These are phyloP conservation scores for Ceratocystis harringtonii DNA, from an alignment of 2,329 filamentous ascomycete species.

Conservation along the genomic window DNA sequence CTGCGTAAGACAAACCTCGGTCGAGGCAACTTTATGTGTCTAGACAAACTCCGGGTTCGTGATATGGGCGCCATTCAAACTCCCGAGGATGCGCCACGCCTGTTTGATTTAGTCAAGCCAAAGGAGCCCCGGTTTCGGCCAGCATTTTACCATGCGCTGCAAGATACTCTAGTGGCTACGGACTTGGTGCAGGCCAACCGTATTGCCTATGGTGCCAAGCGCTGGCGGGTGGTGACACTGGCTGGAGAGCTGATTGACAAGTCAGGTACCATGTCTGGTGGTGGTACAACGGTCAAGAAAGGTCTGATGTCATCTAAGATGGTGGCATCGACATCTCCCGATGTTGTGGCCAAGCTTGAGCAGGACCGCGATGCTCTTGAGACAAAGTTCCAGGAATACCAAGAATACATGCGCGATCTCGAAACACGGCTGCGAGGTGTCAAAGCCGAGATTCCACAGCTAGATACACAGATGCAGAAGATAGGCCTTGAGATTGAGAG, in stretches of 20 bases:
- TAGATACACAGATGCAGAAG: slow-evolving; percentile 88
- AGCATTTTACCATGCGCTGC: slow-evolving; percentile 88
- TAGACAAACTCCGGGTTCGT: slow-evolving; percentile 69
- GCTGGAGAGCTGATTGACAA: slow-evolving; percentile 94
- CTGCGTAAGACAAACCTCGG: slow-evolving; percentile 94
- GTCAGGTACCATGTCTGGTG: slow-evolving; percentile 96
- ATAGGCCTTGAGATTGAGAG: slow-evolving; percentile 78
- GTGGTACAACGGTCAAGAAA: slow-evolving; percentile 76
- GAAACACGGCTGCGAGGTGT: slow-evolving; percentile 59
- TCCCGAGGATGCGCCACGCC: slow-evolving; percentile 76
- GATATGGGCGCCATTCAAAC: slow-evolving; percentile 71
- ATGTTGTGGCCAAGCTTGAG: slow-evolving; percentile 79
- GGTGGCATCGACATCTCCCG: slow-evolving; percentile 70
- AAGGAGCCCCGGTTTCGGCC: slow-evolving; percentile 77
- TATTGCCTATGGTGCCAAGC: slow-evolving; percentile 82
- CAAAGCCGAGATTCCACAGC: slow-evolving; percentile 61
- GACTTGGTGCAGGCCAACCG: slow-evolving; percentile 93
- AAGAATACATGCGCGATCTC: slow-evolving; percentile 67
- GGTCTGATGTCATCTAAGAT: slow-evolving; percentile 96
- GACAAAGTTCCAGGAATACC: slow-evolving; percentile 66
- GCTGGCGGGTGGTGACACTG: slow-evolving; percentile 93
- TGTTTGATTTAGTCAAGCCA: slow-evolving; percentile 83
- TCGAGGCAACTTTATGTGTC: slow-evolving; percentile 88
- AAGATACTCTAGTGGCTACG: slow-evolving; percentile 85
- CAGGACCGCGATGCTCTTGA: slow-evolving; percentile 74